Evolutionary conservation across 768 basidiomycete genomes (phyloP).

Genomic region (Naganishia kalamii): DNA sequence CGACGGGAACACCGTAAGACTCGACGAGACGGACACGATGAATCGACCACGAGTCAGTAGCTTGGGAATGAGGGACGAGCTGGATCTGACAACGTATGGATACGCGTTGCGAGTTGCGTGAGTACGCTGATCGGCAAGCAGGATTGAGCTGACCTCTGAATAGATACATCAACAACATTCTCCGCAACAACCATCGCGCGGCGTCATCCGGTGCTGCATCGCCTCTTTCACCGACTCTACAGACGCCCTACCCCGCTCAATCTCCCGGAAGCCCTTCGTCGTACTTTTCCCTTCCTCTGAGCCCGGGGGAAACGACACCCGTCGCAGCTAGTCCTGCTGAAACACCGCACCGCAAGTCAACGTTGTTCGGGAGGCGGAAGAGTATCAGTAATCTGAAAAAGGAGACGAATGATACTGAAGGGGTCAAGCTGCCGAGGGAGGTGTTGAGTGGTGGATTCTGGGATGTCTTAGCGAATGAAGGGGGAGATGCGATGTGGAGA

Average conservation of each 20-base stretch:
- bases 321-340: neutral
- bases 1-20: neutral
- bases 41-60: neutral
- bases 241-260: neutral
- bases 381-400: conserved; percentile 2
- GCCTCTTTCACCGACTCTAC: conserved; percentile 21
- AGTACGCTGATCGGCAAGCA: conserved; percentile 20
- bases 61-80: conserved; percentile 16
- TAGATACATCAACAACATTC: conserved; percentile 22
- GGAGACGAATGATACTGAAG: neutral
- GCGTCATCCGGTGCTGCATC: neutral
- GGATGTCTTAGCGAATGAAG: conserved; percentile 34
- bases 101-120: conserved; percentile 42
- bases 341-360: neutral
- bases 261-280: conserved; percentile 14
- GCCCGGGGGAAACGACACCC: neutral
- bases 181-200: conserved; percentile 18
- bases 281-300: neutral
- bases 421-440: conserved; percentile 40
- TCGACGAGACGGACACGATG: neutral
- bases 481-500: conserved; percentile 38
- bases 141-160: too few species aligned
- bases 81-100: conserved; percentile 35
- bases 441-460: conserved; percentile 41
- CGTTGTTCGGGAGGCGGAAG: conserved; percentile 19